phyloP scores from a whole-genome alignment of 805 yeast genomes.

The Hanseniaspora clermontiae region DNA sequence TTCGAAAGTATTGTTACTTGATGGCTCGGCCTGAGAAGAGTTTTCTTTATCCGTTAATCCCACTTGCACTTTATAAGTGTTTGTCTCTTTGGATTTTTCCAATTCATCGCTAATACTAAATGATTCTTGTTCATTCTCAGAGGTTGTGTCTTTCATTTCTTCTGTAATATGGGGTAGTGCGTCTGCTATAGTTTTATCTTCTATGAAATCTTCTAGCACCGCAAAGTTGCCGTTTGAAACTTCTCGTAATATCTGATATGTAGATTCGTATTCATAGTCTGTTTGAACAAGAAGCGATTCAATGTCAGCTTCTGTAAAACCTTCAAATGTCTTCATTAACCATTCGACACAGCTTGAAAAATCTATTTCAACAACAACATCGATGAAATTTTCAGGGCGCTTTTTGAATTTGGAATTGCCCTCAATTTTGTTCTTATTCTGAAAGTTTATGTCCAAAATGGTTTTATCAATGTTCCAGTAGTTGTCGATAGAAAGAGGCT shows the following conservation, averaged over 20 bases:
- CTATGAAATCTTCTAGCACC: not conserved
- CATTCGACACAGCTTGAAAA: not conserved
- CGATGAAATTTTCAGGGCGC: not conserved
- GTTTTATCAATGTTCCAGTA: slow-evolving; percentile 6
- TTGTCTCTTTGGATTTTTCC: too few species aligned
- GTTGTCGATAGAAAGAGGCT: not conserved
- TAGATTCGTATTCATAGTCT: not conserved
- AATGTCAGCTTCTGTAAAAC: not conserved
- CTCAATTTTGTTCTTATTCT: not conserved
- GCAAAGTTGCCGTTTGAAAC: not conserved
- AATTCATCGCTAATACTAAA: too few species aligned
- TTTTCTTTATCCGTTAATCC: too few species aligned
- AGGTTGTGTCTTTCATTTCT: not conserved
- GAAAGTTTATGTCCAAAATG: not conserved
- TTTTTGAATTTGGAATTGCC: not conserved
- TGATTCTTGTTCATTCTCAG: not conserved
- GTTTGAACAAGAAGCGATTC: not conserved
- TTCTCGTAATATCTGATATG: not conserved
- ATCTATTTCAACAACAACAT: not conserved
- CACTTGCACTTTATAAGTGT: too few species aligned
- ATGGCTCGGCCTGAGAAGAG: too few species aligned
- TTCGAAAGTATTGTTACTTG: too few species aligned
- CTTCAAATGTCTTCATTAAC: not conserved
- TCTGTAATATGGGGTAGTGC: not conserved
- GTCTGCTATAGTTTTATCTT: not conserved